Evolutionary conservation across 2,329 filamentous ascomycete genomes (phyloP).

Genomic region (Colletotrichum theobromicola): DNA sequence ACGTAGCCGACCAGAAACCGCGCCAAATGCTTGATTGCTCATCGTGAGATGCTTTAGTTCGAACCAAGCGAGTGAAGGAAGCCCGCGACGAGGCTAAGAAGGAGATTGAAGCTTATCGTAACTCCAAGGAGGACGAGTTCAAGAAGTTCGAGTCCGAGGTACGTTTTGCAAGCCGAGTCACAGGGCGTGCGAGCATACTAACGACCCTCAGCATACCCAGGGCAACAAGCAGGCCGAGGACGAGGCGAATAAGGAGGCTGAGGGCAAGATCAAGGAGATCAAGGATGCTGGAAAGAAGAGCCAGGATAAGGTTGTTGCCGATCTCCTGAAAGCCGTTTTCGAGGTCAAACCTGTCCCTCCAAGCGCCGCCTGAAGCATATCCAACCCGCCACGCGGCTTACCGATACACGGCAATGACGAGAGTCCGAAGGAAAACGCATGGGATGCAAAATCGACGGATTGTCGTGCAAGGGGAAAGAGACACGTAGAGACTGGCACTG

Average conservation of each 20-base stretch:
- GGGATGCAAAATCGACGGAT: neutral
- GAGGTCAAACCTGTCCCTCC: slow-evolving; percentile 76
- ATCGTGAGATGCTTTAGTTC: slow-evolving; percentile 43
- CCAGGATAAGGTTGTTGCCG: slow-evolving; percentile 79
- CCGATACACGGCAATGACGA: neutral
- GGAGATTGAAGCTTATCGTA: slow-evolving; percentile 92
- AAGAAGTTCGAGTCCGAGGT: slow-evolving; percentile 87
- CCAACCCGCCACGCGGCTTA: neutral
- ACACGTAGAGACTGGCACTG: neutral
- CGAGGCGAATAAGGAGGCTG: slow-evolving; percentile 80
- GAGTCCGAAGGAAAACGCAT: neutral
- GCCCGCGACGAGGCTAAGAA: slow-evolving; percentile 96
- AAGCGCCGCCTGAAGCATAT: slow-evolving; percentile 24
- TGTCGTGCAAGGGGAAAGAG: neutral
- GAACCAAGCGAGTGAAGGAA: slow-evolving; percentile 96
- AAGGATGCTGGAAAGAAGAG: slow-evolving; percentile 79
- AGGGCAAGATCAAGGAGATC: slow-evolving; percentile 83
- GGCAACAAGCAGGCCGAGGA: slow-evolving; percentile 83
- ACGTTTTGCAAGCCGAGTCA: slow-evolving; percentile 16
- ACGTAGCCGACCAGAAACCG: slow-evolving; percentile 38
- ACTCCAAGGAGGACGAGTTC: slow-evolving; percentile 91
- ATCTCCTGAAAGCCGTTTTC: slow-evolving; percentile 84
- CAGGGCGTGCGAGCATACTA: neutral
- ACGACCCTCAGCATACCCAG: slow-evolving; percentile 79
- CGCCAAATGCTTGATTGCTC: neutral